Conservation (phyloP, 164 flowering plant species). For the Piper betle region DNA sequence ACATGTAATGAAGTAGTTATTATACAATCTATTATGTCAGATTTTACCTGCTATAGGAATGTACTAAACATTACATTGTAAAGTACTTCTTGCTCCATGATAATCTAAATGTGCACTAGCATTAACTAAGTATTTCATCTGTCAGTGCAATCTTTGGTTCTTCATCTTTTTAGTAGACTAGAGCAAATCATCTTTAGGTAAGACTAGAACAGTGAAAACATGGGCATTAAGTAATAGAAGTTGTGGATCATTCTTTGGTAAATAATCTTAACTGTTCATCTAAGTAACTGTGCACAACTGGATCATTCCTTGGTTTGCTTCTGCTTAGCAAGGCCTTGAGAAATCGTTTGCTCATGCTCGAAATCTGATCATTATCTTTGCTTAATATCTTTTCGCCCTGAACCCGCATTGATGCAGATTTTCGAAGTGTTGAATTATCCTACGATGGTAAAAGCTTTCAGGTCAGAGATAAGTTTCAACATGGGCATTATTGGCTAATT, state of each 20-base stretch:
- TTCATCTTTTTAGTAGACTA: no score
- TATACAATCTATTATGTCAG: no score
- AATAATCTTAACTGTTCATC: slow-evolving; percentile 42
- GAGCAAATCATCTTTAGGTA: no score
- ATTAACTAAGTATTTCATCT: no score
- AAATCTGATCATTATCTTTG: slow-evolving; percentile 38
- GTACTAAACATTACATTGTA: no score
- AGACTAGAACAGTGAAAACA: no score
- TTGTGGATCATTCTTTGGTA: not conserved
- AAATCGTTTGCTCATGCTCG: slow-evolving; percentile 61
- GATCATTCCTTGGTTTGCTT: slow-evolving; percentile 69
- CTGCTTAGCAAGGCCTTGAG: slow-evolving; percentile 66
- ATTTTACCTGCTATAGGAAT: no score
- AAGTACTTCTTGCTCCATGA: no score
- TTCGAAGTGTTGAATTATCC: slow-evolving; percentile 51
- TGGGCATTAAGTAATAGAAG: not conserved
- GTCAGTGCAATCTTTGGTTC: no score
- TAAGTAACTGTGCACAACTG: slow-evolving; percentile 46
- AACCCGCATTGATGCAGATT: slow-evolving; percentile 59
- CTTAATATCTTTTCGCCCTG: slow-evolving; percentile 26
- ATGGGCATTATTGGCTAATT: not conserved
- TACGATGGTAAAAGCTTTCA: slow-evolving; percentile 5
- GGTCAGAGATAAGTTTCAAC: not conserved
- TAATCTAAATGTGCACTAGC: no score
- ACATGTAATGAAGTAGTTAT: no score